Base-by-base conservation (phyloP, 202 grass and related monocot species). In the Panicum hallii region DNA sequence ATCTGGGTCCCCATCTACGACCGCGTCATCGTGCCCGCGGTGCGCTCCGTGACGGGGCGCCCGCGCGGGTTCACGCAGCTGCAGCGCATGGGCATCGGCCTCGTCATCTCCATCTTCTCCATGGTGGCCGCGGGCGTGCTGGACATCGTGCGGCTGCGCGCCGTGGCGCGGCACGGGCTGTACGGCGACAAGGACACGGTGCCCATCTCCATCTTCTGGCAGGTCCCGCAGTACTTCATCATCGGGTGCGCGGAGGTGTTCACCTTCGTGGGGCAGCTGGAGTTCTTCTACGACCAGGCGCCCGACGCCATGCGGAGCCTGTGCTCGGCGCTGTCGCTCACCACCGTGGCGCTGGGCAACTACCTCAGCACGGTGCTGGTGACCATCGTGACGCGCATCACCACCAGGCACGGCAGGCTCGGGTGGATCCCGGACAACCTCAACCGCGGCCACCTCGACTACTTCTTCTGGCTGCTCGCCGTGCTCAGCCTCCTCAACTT, bases 231-330 rank as follows among this genome's bases (percentile, higher is more conserved):
- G 79, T 97, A 97, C 86, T 95, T 91, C 87, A 85, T 95, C 69
- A 86, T 95, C 40, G 92, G 95, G 16, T 89, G 87, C 4, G 87
- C 95, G 8, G 95, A 98, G 88, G 38, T 98, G 17, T 98, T 98
- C 87, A 93, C 89, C 36, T 95, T 95, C 83, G 79, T 93, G 0
- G 92, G 95, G 0, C 92, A 98, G 88, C 87, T 98, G 20, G 90
- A 95, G 83, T 98, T 98, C 85, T 98, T 98, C 92, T 98, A 95
- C 77, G 92, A 98, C 83, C 95, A 98, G 82, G 95, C 95, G n/a
- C 95, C 92, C 5, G 92, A 98, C 73, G 95, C 89, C 76, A 95
- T 93, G 92, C 70, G 90, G 50, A 98, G 95, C 90, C 88, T 93
- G 83, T 93, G 90, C 81, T 85, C 92, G 0, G 95, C 92, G 14